These are phyloP conservation scores for Boletus subcaerulescens DNA, from an alignment of 768 basidiomycete genomes.

Conservation along the genomic window DNA sequence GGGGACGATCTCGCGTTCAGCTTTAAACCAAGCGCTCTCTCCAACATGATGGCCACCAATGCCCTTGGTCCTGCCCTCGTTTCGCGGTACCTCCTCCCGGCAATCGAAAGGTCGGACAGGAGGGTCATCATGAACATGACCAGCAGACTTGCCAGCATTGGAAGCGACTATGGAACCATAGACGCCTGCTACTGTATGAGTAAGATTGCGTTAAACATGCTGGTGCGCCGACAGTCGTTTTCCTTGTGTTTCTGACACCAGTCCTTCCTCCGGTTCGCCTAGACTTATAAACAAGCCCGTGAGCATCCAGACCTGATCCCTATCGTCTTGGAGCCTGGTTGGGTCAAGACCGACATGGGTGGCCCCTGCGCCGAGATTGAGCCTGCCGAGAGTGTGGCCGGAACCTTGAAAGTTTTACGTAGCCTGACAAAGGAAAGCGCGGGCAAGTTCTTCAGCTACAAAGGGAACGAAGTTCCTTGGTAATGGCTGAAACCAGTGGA, in stretches of 20 bases:
- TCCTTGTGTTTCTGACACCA: too few relatives aligned
- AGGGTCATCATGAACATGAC: conserved; percentile 37
- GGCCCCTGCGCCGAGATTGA: conserved; percentile 30
- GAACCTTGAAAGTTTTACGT: conserved; percentile 11
- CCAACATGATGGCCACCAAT: conserved; percentile 27
- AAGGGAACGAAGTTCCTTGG: conserved; percentile 12
- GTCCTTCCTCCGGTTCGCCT: background rate
- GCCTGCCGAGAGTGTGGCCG: conserved; percentile 29
- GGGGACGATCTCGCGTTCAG: conserved; percentile 26
- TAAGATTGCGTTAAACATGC: conserved; percentile 10
- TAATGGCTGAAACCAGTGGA: background rate
- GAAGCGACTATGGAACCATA: background rate
- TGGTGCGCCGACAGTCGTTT: background rate
- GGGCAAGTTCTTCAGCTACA: conserved; percentile 9
- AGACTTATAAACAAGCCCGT: conserved; percentile 15
- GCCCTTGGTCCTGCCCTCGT: conserved; percentile 33
- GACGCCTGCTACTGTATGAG: conserved; percentile 10
- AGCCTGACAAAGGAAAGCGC: background rate
- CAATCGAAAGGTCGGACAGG: conserved; percentile 30
- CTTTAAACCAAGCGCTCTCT: conserved; percentile 17
- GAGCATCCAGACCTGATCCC: conserved; percentile 7
- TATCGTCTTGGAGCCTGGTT: too few relatives aligned
- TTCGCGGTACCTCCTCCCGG: conserved; percentile 32
- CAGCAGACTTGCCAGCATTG: conserved; percentile 33
- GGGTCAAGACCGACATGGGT: conserved; percentile 61